Evolutionary conservation across 164 flowering plant species (phyloP).

Genomic region (Berberis vulgaris): DNA sequence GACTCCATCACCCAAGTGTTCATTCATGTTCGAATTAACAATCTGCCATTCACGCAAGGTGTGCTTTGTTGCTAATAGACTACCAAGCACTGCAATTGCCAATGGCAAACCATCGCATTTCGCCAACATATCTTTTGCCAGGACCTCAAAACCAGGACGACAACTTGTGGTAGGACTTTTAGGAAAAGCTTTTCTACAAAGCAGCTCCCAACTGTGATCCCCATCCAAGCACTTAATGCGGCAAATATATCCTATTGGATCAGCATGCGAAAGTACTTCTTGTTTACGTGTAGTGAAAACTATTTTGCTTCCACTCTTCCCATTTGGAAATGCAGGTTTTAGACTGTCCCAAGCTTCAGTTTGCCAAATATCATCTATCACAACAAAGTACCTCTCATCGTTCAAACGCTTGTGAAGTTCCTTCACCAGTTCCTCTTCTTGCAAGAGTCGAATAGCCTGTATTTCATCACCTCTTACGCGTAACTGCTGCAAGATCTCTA

Average conservation of each 20-base stretch:
- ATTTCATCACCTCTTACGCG: not conserved
- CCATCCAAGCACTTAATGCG: conserved; percentile 2
- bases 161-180: not conserved
- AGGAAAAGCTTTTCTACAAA: not conserved
- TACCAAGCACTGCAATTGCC: no score
- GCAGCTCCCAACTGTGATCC: conserved; percentile 22
- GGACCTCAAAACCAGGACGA: no score
- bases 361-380: no score
- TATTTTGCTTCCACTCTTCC: conserved; percentile 22
- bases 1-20: conserved; percentile 6
- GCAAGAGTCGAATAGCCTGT: no score
- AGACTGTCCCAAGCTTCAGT: no score
- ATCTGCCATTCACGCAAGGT: not conserved
- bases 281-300: conserved; percentile 28
- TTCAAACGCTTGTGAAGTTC: not conserved
- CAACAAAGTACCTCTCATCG: conserved; percentile 7
- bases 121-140: no score
- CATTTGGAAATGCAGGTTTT: not conserved
- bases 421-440: no score
- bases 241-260: not conserved
- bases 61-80: conserved; percentile 16
- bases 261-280: conserved; percentile 14
- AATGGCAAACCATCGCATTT: no score
- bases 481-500: conserved; percentile 6
- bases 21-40: conserved; percentile 4